Conservation (phyloP, 768 basidiomycete species). For the Phaeolepiota aurea region DNA sequence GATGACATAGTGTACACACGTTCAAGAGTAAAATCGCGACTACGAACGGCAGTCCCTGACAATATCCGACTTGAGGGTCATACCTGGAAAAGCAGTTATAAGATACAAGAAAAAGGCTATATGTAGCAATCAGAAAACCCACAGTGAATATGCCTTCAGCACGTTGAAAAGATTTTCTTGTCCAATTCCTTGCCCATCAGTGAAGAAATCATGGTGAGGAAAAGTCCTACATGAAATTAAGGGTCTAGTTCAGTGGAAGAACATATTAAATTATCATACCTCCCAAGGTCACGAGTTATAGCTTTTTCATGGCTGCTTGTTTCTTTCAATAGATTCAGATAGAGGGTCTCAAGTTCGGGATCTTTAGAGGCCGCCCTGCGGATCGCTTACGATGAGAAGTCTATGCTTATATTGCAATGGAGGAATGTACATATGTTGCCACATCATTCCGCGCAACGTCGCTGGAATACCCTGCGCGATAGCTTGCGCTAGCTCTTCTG, state of each 20-base stretch:
- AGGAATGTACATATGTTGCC: constrained; percentile 77
- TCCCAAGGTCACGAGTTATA: constrained; percentile 85
- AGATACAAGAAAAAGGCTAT: neutral
- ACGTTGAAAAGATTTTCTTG: constrained; percentile 98
- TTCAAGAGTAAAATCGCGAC: constrained; percentile 90
- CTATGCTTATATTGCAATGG: neutral
- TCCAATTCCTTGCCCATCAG: constrained; percentile 87
- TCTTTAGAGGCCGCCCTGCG: constrained; percentile 91
- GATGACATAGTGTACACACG: constrained; percentile 33
- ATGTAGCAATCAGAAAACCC: constrained; percentile 18
- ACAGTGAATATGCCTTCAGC: constrained; percentile 94
- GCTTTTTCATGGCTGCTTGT: constrained; percentile 88
- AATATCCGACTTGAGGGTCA: constrained; percentile 93
- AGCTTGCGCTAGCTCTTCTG: constrained; percentile 76
- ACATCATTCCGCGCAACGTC: constrained; percentile 88
- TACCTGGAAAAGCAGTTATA: constrained; percentile 36
- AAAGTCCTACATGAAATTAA: constrained; percentile 58
- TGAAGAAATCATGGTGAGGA: constrained; percentile 95
- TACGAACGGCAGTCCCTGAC: constrained; percentile 94
- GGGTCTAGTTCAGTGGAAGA: constrained; percentile 6
- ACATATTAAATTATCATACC: constrained; percentile 31
- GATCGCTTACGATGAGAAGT: neutral
- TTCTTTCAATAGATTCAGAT: constrained; percentile 76
- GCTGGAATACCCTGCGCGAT: constrained; percentile 91
- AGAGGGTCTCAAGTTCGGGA: constrained; percentile 71